A percentile compares a stretch with the other conserved stretches of the same genome.
Conservation (phyloP, 2,329 filamentous ascomycete genomes). For the Colletotrichum sp. region DNA sequence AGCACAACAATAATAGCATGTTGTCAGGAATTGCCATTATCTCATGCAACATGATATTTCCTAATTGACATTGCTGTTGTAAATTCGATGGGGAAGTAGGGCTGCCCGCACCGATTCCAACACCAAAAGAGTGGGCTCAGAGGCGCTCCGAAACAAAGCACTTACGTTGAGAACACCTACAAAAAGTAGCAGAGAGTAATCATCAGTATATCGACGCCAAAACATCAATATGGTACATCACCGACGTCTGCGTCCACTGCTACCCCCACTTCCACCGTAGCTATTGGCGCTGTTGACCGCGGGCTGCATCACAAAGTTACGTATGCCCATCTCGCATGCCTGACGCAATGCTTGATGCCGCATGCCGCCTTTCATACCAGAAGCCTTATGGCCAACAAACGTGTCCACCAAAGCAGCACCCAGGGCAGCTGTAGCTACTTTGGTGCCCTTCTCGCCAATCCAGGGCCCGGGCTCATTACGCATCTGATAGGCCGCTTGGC, state of each 20-base stretch:
- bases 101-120: not conserved
- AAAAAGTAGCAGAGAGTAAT: not conserved
- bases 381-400: slow-evolving; percentile 42
- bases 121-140: not conserved
- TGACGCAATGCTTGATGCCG: slow-evolving; percentile 22
- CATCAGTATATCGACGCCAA: not conserved
- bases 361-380: slow-evolving; percentile 23
- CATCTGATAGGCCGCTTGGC: slow-evolving; percentile 51
- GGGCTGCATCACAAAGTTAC: slow-evolving; percentile 14
- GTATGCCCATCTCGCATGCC: slow-evolving; percentile 18
- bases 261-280: not conserved
- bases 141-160: not conserved
- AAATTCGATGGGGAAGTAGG: not conserved
- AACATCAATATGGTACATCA: not conserved
- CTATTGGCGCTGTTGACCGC: slow-evolving; percentile 8
- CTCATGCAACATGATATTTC: not conserved
- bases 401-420: slow-evolving; percentile 55
- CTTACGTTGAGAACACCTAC: not conserved
- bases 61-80: not conserved
- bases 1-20: not conserved
- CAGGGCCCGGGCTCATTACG: slow-evolving; percentile 50
- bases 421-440: slow-evolving; percentile 52
- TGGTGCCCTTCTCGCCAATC: slow-evolving; percentile 53
- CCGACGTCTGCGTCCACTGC: not conserved
- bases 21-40: not conserved